Evolutionary conservation across 2,329 filamentous ascomycete genomes (phyloP).

Genomic region (Colletotrichum nymphaeae): DNA sequence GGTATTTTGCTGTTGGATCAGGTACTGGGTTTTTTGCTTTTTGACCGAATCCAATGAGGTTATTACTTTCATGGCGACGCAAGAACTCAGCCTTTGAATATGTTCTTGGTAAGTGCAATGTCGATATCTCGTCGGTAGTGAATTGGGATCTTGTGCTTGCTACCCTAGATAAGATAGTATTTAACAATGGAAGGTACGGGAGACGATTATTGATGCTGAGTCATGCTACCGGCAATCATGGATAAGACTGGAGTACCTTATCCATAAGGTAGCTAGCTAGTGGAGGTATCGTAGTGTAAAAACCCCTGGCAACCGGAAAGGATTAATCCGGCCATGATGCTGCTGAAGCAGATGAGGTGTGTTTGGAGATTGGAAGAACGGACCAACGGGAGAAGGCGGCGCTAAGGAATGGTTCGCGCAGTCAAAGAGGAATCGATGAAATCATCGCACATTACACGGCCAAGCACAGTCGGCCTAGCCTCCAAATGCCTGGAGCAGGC

Average conservation of each 20-base stretch:
- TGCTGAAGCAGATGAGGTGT: not conserved
- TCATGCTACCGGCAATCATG: not conserved
- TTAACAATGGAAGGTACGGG: not conserved
- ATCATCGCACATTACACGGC: conserved; percentile 24
- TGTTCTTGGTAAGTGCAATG: not conserved
- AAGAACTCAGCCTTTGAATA: not conserved
- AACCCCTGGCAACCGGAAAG: conserved; percentile 1
- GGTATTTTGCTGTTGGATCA: not conserved
- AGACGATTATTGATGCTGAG: not conserved
- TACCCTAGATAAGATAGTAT: not conserved
- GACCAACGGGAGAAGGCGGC: not conserved
- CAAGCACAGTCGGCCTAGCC: conserved; percentile 6
- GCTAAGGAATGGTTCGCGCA: not conserved
- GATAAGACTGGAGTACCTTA: not conserved
- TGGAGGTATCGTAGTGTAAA: not conserved
- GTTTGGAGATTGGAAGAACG: not conserved
- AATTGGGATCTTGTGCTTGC: not conserved
- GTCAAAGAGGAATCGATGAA: conserved; percentile 20
- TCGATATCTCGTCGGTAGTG: not conserved
- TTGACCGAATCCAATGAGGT: not conserved
- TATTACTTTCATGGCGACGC: not conserved
- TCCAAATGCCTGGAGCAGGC: not conserved
- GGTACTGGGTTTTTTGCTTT: not conserved
- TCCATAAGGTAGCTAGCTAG: no score
- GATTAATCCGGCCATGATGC: not conserved